Evolutionary conservation across 768 basidiomycete genomes (phyloP).

Genomic region (Hericium alpestre): DNA sequence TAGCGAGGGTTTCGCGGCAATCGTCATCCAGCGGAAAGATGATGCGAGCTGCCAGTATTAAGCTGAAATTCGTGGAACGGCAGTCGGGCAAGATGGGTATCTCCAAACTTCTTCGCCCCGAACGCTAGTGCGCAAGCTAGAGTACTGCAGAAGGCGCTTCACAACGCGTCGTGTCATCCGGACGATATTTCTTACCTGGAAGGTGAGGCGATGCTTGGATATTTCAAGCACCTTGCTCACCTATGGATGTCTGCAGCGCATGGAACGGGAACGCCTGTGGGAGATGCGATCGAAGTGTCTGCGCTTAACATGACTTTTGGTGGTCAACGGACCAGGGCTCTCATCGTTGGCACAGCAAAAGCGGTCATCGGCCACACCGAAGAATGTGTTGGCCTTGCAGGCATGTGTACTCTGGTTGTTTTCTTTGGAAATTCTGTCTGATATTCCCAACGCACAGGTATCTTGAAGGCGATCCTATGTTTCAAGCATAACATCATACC

Average conservation of each 20-base stretch:
- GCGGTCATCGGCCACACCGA: conserved; percentile 1
- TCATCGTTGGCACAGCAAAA: not conserved
- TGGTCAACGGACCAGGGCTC: not conserved
- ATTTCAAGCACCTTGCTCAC: not conserved
- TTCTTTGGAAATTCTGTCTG: not conserved
- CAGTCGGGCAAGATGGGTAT: not conserved
- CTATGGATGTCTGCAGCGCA: not conserved
- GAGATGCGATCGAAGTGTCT: not conserved
- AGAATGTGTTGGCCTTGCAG: conserved; percentile 4
- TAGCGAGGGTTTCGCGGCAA: not conserved
- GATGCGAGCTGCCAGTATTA: not conserved
- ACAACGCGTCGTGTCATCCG: not conserved
- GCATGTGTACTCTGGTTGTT: not conserved
- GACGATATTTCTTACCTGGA: not conserved
- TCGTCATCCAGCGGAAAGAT: not conserved
- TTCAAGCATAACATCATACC: not conserved
- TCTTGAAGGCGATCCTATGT: conserved; percentile 1
- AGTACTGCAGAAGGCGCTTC: not conserved
- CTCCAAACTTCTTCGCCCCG: conserved; percentile 1
- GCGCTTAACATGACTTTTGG: not conserved
- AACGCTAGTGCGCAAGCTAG: conserved; percentile 1
- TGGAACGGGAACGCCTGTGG: not conserved
- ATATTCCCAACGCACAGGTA: not conserved
- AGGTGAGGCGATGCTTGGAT: not conserved
- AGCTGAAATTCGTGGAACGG: not conserved